Percentiles rank a stretch among this genome's conserved stretches.
These are phyloP conservation scores for Clitopilus hobsonii DNA, from an alignment of 768 basidiomycete genomes.

Conservation along the genomic window DNA sequence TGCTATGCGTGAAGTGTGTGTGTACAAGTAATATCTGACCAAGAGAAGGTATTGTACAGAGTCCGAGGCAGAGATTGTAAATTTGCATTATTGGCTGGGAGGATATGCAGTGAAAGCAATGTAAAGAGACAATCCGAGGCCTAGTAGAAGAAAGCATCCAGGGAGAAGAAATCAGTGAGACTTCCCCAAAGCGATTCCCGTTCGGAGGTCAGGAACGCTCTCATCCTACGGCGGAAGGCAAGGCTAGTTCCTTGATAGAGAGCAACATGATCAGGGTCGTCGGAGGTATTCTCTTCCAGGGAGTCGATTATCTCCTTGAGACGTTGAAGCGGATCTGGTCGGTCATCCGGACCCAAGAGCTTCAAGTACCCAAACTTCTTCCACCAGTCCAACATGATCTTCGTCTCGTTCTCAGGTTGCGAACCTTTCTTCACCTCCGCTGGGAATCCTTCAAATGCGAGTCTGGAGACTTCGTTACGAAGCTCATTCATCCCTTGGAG, in stretches of 20 bases:
- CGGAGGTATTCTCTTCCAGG: background rate
- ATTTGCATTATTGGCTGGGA: no score
- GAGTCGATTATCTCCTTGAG: conserved; percentile 5
- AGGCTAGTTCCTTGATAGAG: background rate
- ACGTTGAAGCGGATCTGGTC: conserved; percentile 4
- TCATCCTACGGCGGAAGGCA: conserved; percentile 6
- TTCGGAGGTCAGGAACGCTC: conserved; percentile 4
- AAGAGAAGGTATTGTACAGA: no score
- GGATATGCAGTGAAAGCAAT: no score
- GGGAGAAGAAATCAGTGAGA: conserved; percentile 4
- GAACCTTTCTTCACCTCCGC: background rate
- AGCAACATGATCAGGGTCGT: background rate
- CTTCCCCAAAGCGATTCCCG: conserved; percentile 6
- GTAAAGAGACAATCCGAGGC: no score
- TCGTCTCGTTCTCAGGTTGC: conserved; percentile 1
- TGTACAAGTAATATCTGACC: no score
- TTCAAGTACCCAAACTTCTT: conserved; percentile 3
- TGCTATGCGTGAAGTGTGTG: no score
- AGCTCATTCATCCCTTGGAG: conserved; percentile 3
- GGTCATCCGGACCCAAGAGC: conserved; percentile 6
- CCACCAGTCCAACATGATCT: conserved; percentile 9
- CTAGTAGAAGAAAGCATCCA: background rate
- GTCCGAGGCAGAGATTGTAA: no score
- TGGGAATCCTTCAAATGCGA: conserved; percentile 2
- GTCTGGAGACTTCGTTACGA: background rate